Conservation (phyloP, 345 rosid genomes). For the Eucalyptus sp. region DNA sequence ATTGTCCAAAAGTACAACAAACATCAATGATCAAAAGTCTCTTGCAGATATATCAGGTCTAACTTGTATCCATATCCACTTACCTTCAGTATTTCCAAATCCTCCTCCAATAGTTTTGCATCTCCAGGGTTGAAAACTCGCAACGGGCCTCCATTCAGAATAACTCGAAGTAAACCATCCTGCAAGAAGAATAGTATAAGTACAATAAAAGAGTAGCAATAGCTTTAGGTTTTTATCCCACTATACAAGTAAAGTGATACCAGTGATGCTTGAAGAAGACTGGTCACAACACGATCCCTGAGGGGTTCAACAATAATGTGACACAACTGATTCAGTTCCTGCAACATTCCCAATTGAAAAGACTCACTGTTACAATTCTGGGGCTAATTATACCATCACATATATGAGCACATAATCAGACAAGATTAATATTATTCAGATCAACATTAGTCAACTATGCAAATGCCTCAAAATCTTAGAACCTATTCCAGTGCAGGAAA, state of each 20-base stretch:
- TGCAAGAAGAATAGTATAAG: slow-evolving; percentile 13
- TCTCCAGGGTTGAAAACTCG: slow-evolving; percentile 62
- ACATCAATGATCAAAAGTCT: background rate
- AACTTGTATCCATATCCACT: background rate
- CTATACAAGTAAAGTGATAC: slow-evolving; percentile 24
- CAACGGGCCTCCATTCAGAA: slow-evolving; percentile 76
- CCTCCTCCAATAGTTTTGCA: slow-evolving; percentile 78
- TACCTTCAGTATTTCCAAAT: slow-evolving; percentile 87
- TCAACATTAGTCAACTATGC: background rate
- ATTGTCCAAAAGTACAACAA: background rate
- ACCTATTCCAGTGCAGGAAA: background rate
- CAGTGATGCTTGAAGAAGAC: slow-evolving; percentile 93
- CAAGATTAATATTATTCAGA: background rate
- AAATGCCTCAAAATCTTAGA: background rate
- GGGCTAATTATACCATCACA: background rate
- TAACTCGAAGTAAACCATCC: slow-evolving; percentile 87
- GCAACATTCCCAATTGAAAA: slow-evolving; percentile 8
- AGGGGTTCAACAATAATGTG: slow-evolving; percentile 72
- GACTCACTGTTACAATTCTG: background rate
- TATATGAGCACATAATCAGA: background rate
- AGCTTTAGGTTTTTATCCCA: background rate
- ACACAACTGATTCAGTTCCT: slow-evolving; percentile 88
- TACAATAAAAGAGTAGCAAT: background rate
- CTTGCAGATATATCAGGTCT: background rate
- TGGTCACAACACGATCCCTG: slow-evolving; percentile 87